A percentile compares a stretch with the other conserved stretches of the same genome.
Evolutionary conservation across 2,329 filamentous ascomycete species (phyloP).

Genomic region (Albifimbria verrucaria): DNA sequence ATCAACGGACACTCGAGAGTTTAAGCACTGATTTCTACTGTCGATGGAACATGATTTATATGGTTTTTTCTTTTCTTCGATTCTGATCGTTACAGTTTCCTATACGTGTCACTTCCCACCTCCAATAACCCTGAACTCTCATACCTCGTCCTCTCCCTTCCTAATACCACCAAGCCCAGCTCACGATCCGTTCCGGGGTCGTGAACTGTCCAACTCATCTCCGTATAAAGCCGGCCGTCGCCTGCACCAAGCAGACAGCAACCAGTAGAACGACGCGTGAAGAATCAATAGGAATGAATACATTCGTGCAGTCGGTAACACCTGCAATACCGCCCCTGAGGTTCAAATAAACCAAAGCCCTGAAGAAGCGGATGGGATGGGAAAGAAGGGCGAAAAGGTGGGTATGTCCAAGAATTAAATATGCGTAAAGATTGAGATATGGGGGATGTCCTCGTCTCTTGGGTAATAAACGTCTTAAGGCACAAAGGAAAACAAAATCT

Average conservation of each 20-base stretch:
- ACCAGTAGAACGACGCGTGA: too few species aligned
- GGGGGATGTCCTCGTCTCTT: neutral
- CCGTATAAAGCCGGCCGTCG: too few species aligned
- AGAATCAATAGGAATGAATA: too few species aligned
- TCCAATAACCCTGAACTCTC: neutral
- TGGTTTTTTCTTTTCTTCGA: neutral
- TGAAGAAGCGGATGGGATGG: neutral
- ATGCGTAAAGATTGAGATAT: neutral
- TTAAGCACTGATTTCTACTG: too few species aligned
- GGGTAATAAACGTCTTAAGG: slow-evolving; percentile 1
- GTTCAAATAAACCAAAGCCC: neutral
- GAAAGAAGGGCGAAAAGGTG: neutral
- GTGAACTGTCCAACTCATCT: too few species aligned
- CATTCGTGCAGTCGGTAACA: too few species aligned
- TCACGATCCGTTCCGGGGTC: too few species aligned
- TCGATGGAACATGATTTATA: neutral
- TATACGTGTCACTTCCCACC: neutral
- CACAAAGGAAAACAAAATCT: neutral
- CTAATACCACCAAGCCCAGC: too few species aligned
- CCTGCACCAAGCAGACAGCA: too few species aligned
- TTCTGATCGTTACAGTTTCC: neutral
- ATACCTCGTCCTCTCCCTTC: too few species aligned
- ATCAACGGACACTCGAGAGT: too few species aligned
- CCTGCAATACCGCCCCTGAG: neutral
- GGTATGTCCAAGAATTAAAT: neutral